phyloP scores from a whole-genome alignment of 2,329 filamentous ascomycete genomes.

The Alternaria consortialis region DNA sequence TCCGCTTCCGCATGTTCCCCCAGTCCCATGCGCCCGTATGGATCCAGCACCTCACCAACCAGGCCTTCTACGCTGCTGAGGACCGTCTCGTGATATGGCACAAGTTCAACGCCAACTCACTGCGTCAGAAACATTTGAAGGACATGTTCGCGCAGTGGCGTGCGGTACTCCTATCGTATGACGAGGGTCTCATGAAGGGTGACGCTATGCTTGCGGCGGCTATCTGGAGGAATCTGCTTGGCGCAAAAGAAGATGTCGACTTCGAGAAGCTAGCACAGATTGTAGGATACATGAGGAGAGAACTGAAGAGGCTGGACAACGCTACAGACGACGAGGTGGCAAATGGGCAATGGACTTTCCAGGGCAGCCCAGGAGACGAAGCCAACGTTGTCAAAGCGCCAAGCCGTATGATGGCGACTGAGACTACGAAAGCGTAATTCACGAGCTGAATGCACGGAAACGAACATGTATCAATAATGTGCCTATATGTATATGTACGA shows the following conservation, averaged over 20 bases:
- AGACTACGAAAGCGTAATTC: conserved; percentile 20
- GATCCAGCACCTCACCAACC: conserved; percentile 91
- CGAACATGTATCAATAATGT: conserved; percentile 9
- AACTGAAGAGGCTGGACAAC: conserved; percentile 63
- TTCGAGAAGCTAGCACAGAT: conserved; percentile 68
- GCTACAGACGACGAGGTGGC: conserved; percentile 63
- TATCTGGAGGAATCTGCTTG: conserved; percentile 93
- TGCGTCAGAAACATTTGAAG: conserved; percentile 73
- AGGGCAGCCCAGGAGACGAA: conserved; percentile 54
- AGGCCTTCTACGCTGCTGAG: conserved; percentile 92
- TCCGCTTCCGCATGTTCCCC: conserved; percentile 82
- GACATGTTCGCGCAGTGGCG: conserved; percentile 95
- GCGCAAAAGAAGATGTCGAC: conserved; percentile 72
- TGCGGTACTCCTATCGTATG: conserved; percentile 82
- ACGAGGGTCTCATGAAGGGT: conserved; percentile 79
- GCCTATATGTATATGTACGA: conserved; percentile 1
- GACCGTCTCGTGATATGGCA: conserved; percentile 84
- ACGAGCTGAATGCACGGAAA: neutral
- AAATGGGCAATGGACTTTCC: conserved; percentile 60
- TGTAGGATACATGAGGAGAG: conserved; percentile 69
- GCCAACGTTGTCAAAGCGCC: conserved; percentile 35
- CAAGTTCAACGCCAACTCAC: conserved; percentile 65
- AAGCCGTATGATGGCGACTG: conserved; percentile 35
- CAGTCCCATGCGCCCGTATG: conserved; percentile 74
- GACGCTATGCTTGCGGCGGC: conserved; percentile 82